A percentile compares a stretch with the other conserved stretches of the same genome.
phyloP scores from a whole-genome alignment of 345 rosid species.

The Chamaenerion angustifolium region DNA sequence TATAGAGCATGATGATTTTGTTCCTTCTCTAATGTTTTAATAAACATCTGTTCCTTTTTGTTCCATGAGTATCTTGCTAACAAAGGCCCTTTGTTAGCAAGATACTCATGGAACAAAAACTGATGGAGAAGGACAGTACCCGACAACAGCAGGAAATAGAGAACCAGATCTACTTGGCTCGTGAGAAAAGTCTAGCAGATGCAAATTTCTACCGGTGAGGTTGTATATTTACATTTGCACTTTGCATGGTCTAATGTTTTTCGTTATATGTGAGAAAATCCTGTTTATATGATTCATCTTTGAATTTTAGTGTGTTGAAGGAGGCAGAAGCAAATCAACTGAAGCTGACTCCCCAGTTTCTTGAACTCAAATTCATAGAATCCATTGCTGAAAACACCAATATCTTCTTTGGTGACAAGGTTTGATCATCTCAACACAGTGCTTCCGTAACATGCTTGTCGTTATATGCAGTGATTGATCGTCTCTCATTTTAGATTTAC shows the following conservation, averaged over 20 bases:
- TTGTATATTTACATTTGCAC: constrained; percentile 1
- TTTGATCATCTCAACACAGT: constrained; percentile 7
- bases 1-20: too few species aligned
- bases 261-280: background rate
- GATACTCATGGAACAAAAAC: constrained; percentile 74
- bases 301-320: constrained; percentile 33
- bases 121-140: constrained; percentile 78
- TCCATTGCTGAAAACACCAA: constrained; percentile 80
- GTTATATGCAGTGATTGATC: too few species aligned
- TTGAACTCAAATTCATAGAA: constrained; percentile 76
- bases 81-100: constrained; percentile 71
- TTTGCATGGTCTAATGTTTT: background rate
- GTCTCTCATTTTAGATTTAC: background rate
- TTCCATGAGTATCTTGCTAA: constrained; percentile 73
- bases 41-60: too few species aligned
- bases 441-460: too few species aligned
- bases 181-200: constrained; percentile 70
- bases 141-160: constrained; percentile 72
- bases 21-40: too few species aligned
- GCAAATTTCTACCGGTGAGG: constrained; percentile 72
- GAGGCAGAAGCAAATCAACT: constrained; percentile 90
- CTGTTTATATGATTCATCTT: background rate
- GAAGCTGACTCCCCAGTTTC: constrained; percentile 84
- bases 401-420: constrained; percentile 88
- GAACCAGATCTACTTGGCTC: constrained; percentile 65